Evolutionary conservation across 495 filamentous ascomycete species (phyloP), one percentile per base, ranked within the genome.

Genomic region (Daldinia concentrica): DNA sequence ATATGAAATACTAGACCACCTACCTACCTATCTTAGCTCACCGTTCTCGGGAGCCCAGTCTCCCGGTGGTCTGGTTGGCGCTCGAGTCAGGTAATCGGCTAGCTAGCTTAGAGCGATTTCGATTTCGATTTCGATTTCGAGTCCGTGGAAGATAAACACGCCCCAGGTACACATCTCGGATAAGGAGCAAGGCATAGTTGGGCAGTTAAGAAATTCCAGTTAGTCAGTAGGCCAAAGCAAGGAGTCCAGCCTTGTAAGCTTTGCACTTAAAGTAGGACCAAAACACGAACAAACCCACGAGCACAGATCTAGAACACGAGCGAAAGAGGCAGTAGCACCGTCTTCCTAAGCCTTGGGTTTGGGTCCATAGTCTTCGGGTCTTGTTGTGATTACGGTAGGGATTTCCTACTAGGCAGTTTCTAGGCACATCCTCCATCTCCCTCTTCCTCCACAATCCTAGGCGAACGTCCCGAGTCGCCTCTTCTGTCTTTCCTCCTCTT

Each of bases 331-430:
- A 24, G 37, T 14, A 27, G 2, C 43, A 45, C 15, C 24, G 12
- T 60, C 56, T 58, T 58, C 56, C 34, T 19, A 60, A 45, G 37
- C 24, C 22, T 60, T 36, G 41, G 29, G 30, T 0, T 37, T 34
- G 27, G 34, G 52, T 45, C 14, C 14, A 56, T 45, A 34, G 52
- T 71, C 56, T 67, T 72, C 58, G 58, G 34, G 52, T 66, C 58
- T 72, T 72, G 58, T 66, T 71, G 64, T 67, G 63, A 72, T 72
- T 72, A 72, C 59, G 63, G 69, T 67, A 72, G 63, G 68, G 63
- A 62, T 72, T 72, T 59, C 69, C 69, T 72, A 72, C 63, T 57
- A 66, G 57, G 41, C 67, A 71, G 30, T 61, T 72, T 66, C 58
- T 67, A 67, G 58, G 14, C 69, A 64, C 69, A 67, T 62, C 62